These are phyloP conservation scores for Corymbia calophylla DNA, from an alignment of 441 rosid genomes.

Conservation along the genomic window DNA sequence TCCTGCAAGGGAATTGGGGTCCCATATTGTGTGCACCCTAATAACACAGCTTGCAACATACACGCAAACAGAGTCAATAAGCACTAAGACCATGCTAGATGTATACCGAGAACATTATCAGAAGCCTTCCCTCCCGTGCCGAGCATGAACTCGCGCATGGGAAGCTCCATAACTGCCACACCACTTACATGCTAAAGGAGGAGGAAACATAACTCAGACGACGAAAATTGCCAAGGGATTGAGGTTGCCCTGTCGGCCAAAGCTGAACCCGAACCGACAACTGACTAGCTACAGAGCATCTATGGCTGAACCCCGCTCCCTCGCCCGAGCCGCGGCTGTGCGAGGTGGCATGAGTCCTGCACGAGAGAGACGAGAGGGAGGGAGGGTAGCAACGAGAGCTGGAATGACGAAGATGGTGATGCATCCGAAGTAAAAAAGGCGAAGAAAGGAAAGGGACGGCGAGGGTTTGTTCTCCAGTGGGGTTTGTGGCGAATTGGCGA, in stretches of 20 bases:
- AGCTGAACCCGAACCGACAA: background rate
- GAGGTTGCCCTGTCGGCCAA: conserved; percentile 20
- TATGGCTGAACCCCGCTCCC: background rate
- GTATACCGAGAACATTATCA: background rate
- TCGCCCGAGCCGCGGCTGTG: background rate
- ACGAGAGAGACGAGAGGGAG: background rate
- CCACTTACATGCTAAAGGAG: background rate
- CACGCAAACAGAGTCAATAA: background rate
- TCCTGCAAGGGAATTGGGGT: too few species aligned
- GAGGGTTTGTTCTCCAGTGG: background rate
- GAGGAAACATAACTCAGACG: background rate
- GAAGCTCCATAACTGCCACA: background rate
- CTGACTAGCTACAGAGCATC: background rate
- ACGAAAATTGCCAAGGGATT: conserved; percentile 23
- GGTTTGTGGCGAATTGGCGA: background rate
- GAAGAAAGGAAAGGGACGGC: background rate
- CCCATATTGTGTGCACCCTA: background rate
- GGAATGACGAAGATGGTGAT: too few species aligned
- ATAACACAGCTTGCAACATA: fast-evolving
- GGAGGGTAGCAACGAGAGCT: too few species aligned
- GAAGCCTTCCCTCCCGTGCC: fast-evolving
- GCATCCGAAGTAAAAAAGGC: background rate
- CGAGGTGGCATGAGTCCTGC: background rate
- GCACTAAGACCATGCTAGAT: background rate
- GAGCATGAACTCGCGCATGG: background rate